These are phyloP conservation scores for Beta macrorhiza DNA, from an alignment of 179 eudicot genomes.

Conservation along the genomic window DNA sequence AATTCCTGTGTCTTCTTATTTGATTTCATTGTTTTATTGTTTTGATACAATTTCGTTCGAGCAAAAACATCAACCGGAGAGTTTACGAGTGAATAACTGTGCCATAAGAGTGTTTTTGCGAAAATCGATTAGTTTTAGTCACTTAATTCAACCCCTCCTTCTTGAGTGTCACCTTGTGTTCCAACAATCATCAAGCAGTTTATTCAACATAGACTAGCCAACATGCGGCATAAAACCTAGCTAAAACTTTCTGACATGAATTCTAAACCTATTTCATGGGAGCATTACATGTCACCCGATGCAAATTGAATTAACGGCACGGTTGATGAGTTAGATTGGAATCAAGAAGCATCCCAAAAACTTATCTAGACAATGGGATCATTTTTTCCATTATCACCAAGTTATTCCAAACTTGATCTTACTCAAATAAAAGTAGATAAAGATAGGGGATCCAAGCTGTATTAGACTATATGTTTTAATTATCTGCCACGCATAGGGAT, in stretches of 20 bases:
- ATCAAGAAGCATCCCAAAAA: no score
- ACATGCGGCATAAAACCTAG: not conserved
- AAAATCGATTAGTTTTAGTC: no score
- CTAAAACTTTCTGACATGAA: not conserved
- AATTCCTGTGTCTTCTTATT: no score
- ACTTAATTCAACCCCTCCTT: no score
- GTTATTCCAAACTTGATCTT: not conserved
- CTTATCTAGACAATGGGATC: no score
- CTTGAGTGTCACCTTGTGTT: no score
- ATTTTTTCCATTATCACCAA: not conserved
- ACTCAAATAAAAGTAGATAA: not conserved
- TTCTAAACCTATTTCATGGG: not conserved
- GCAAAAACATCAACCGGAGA: no score
- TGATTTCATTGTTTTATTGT: no score
- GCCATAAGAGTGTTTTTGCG: no score
- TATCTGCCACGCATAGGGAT: not conserved
- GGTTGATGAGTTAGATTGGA: not conserved
- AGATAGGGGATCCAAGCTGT: not conserved
- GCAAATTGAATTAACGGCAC: not conserved
- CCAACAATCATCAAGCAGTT: no score
- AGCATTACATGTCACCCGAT: not conserved
- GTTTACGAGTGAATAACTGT: no score
- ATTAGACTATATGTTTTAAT: not conserved
- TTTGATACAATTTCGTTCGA: no score
- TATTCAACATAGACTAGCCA: not conserved